A percentile compares a stretch with the other conserved stretches of the same genome.
These are phyloP conservation scores for Linnemannia schmuckeri DNA, from an alignment of 192 early-diverging fungal species.

Conservation along the genomic window DNA sequence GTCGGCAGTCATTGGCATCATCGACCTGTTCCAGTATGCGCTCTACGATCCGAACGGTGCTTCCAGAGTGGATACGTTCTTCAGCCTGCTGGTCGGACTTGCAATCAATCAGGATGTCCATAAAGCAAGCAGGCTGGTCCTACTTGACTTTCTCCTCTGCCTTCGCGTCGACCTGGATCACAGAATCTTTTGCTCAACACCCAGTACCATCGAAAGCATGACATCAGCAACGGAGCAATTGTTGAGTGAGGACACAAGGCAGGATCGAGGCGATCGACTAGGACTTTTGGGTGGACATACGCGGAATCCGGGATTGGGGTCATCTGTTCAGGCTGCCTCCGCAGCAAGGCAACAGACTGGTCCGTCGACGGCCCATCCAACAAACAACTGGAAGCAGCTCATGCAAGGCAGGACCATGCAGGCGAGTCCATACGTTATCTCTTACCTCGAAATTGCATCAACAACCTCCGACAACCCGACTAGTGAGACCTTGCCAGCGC, in stretches of 20 bases:
- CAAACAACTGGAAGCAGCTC: conserved; percentile 47
- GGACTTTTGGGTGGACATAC: not conserved
- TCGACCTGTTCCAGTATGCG: conserved; percentile 62
- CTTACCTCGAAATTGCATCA: conserved; percentile 46
- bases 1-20: conserved; percentile 55
- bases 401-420: conserved; percentile 51
- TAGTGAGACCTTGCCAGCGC: conserved; percentile 27
- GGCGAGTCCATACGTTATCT: conserved; percentile 53
- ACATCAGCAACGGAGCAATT: conserved; percentile 46
- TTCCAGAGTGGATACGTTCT: conserved; percentile 52
- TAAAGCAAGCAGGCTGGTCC: conserved; percentile 59
- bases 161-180: conserved; percentile 68
- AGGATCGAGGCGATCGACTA: conserved; percentile 30
- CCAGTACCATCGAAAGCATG: conserved; percentile 51
- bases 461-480: conserved; percentile 25
- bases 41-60: conserved; percentile 52
- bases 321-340: conserved; percentile 1
- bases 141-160: conserved; percentile 64
- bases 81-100: conserved; percentile 56
- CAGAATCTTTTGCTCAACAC: conserved; percentile 58
- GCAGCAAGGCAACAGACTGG: conserved; percentile 5
- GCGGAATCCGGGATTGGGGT: not conserved
- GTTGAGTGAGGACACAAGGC: conserved; percentile 40
- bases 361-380: conserved; percentile 17
- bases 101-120: conserved; percentile 55